Evolutionary conservation across 805 yeast species (phyloP), one percentile per base, ranked within the genome.

Genomic region (Wickerhamiella sorbophila): DNA sequence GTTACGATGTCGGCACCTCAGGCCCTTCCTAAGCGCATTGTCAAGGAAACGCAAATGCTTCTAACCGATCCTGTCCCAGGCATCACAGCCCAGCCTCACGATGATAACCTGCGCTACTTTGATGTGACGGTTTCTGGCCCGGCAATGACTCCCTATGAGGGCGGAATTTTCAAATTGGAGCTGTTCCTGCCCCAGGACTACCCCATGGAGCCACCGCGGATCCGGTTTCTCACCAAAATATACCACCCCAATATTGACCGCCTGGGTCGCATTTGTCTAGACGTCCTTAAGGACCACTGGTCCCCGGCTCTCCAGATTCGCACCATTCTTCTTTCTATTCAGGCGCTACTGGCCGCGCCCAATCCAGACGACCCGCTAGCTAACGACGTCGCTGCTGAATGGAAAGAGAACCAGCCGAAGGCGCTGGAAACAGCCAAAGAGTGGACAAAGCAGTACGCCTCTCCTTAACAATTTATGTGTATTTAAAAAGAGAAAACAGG

Each of bases 311-410:
- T 88, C 46, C 97, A 91, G 60, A 91, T 91, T 49, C 72, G 97
- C 61, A 91, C 97, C 6, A 80, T 91, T 19, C 65, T 91, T 47
- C 67, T 91, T 43, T 83, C 95, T 8, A 80, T 91, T 45, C 98
- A 91, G 63, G 96, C 97, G 0, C 66, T 91, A 43, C 65, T 91
- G 40, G 95, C 94, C 2, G 86, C 95, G 4, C 98, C 98, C 9
- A 91, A 91, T 54, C 98, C 98, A 2, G 95, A 91, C 58, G 98
- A 91, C 62, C 98, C 98, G 1, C 69, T 91, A 51, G 97, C 97
- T 16, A 91, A 91, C 56, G 97, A 91, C 51, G 98, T 91, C 33
- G 98, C 98, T 2, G 87, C 85, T 52, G 88, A 82, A 47, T 91
- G 98, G 96, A 80, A 88, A 57, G 79, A 75, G 49, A 75, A 91